Percentiles rank a stretch among this genome's conserved stretches.
Evolutionary conservation across 1,284 basidiomycete genomes (phyloP).

Genomic region (Golubevia sp.): DNA sequence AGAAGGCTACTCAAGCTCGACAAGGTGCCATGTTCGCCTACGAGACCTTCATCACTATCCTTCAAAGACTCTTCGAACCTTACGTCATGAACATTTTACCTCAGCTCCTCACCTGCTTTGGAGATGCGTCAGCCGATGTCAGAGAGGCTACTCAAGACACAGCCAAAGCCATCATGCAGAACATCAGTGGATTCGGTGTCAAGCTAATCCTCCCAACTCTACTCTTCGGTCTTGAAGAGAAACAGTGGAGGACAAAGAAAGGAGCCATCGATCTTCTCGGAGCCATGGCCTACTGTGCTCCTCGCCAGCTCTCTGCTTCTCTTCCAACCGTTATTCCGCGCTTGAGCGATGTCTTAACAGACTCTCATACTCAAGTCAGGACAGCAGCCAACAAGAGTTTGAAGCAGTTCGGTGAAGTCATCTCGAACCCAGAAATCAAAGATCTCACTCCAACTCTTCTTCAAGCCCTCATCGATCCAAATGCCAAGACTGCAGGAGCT

Average conservation of each 20-base stretch:
- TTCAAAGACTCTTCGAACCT: constrained; percentile 90
- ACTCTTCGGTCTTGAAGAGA: constrained; percentile 90
- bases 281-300: constrained; percentile 98
- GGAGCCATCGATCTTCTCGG: constrained; percentile 96
- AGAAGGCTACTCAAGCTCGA: constrained; percentile 80
- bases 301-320: constrained; percentile 89
- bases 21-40: constrained; percentile 96
- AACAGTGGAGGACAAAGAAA: constrained; percentile 99
- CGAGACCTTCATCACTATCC: constrained; percentile 78
- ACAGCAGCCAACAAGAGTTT: constrained; percentile 90
- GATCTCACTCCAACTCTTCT: constrained; percentile 86
- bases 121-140: constrained; percentile 86
- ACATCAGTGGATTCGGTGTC: constrained; percentile 70
- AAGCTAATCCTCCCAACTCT: constrained; percentile 92
- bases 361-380: constrained; percentile 95
- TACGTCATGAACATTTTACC: constrained; percentile 86
- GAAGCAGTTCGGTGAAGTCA: constrained; percentile 89
- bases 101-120: constrained; percentile 83
- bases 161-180: constrained; percentile 90
- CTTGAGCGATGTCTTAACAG: constrained; percentile 90
- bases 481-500: constrained; percentile 81
- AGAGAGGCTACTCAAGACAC: constrained; percentile 94
- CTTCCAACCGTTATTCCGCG: constrained; percentile 95
- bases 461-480: constrained; percentile 94
- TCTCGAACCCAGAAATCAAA: constrained; percentile 75